Evolutionary conservation across 2,329 filamentous ascomycete genomes (phyloP), one percentile per base, ranked within the genome.

Genomic region (Fusarium lyarnte): DNA sequence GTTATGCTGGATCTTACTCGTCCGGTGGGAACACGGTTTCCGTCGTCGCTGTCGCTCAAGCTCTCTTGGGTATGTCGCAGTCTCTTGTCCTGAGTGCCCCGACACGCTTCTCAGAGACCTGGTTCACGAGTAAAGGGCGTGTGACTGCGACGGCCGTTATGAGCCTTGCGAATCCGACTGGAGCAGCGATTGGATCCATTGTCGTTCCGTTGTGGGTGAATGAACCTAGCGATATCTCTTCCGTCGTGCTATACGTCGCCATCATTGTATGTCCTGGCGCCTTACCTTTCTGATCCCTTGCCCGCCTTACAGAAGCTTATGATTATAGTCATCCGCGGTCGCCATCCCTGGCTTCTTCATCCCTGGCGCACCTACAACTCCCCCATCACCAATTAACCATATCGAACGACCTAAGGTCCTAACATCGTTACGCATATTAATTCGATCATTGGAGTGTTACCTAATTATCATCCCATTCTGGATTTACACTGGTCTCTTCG

Each of bases 211-310:
- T 53, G 10, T 41, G 51, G 51, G 14, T 35, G 2, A 23, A 23
- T 2, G 8, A 53, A 0, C 51, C 51, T 3, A 4, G 25, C 2
- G 51, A 54, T 41, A 54, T 54, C 0, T 54, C 51, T 6, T 29
- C 35, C 4, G 51, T 53, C 0, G 35, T 41, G 0, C 1, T 53
- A 19, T 53, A 53, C 10, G 51, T 53, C 5, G 25, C 35, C 3
- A 23, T 29, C 14, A 29, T 53, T n/a, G 35, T 53, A 41, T 19
- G 51, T 53, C n/a, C 25, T 3, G 8, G 10, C 5, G 51, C 39
- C n/a, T 36, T 3, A 11, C 8, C 5, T 7, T 9, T 17, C 12
- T 17, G 2, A 16, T 14, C 12, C 6, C 27, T 27, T 27, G 27
- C 27, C 4, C 27, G 27, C 27, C 27, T 27, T 27, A 27, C 27